Evolutionary conservation across 2,329 filamentous ascomycete genomes (phyloP).

Genomic region (Phyllachora maydis): DNA sequence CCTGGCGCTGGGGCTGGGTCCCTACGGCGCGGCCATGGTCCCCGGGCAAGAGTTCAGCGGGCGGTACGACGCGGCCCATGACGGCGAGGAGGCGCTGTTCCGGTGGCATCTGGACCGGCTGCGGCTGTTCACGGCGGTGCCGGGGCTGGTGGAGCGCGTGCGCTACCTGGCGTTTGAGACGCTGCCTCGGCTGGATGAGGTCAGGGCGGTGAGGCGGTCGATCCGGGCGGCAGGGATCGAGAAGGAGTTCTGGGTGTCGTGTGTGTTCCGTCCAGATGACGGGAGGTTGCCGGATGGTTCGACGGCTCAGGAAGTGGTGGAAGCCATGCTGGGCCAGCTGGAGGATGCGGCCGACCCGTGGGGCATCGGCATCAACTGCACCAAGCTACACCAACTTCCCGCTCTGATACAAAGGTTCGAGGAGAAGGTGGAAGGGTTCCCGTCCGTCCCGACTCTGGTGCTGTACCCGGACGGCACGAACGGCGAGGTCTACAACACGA

Average conservation of each 20-base stretch:
- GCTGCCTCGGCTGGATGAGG: constrained; percentile 39
- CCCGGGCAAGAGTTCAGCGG: constrained; percentile 47
- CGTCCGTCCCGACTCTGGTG: constrained; percentile 31
- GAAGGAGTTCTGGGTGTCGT: constrained; percentile 36
- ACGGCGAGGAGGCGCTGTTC: constrained; percentile 19
- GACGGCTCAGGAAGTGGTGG: constrained; percentile 17
- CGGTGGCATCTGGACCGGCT: constrained; percentile 37
- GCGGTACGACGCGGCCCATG: constrained; percentile 28
- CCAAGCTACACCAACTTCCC: constrained; percentile 40
- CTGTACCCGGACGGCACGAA: constrained; percentile 51
- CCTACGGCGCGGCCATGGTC: constrained; percentile 46
- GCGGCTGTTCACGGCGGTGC: constrained; percentile 22
- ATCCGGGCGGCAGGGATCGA: constrained; percentile 7
- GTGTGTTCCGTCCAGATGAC: constrained; percentile 35
- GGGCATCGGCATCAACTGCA: constrained; percentile 51
- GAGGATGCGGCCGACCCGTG: constrained; percentile 18
- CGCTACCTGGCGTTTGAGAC: constrained; percentile 44
- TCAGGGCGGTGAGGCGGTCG: constrained; percentile 22
- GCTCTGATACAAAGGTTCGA: constrained; percentile 33
- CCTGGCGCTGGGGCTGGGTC: constrained; percentile 41
- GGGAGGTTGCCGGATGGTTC: constrained; percentile 35
- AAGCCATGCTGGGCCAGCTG: constrained; percentile 13
- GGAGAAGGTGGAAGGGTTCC: constrained; percentile 17
- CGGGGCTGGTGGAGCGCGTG: constrained; percentile 17
- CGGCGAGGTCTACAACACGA: constrained; percentile 45